A percentile compares a stretch with the other conserved stretches of the same genome.
These are phyloP conservation scores for Neohortaea acidophila DNA, from an alignment of 495 filamentous ascomycete species.

Conservation along the genomic window DNA sequence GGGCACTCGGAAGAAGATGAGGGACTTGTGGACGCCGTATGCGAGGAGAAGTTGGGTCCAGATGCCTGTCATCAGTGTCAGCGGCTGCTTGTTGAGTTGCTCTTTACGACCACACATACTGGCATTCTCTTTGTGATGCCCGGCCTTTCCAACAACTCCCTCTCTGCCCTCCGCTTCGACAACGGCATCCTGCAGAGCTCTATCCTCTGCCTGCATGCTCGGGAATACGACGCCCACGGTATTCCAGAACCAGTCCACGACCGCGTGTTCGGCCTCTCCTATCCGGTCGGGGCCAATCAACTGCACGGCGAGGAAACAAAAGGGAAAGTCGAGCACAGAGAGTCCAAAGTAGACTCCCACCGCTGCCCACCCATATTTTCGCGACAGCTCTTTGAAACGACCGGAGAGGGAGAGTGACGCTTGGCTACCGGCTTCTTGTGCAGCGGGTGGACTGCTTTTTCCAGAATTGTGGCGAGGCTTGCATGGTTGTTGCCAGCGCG, in stretches of 20 bases:
- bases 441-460: not conserved
- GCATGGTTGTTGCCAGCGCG: not conserved
- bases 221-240: conserved; percentile 37
- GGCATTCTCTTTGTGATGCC: conserved; percentile 14
- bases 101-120: not conserved
- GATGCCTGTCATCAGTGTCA: conserved; percentile 34
- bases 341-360: conserved; percentile 78
- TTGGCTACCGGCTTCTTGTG: conserved; percentile 18
- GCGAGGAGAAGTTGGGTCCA: conserved; percentile 87
- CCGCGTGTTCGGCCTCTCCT: conserved; percentile 42
- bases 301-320: conserved; percentile 80
- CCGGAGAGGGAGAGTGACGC: conserved; percentile 41
- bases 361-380: conserved; percentile 89
- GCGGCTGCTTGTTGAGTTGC: too few species aligned
- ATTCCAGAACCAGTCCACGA: conserved; percentile 26
- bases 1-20: conserved; percentile 88
- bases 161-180: conserved; percentile 11
- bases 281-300: conserved; percentile 72
- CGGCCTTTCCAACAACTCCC: conserved; percentile 9
- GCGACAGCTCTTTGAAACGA: conserved; percentile 63
- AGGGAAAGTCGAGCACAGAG: conserved; percentile 79
- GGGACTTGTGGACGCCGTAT: conserved; percentile 94
- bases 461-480: conserved; percentile 1
- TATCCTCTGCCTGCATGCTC: conserved; percentile 11
- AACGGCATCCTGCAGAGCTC: conserved; percentile 8